phyloP scores from a whole-genome alignment of 1,284 basidiomycete genomes.

The Phylloporus sp. region DNA sequence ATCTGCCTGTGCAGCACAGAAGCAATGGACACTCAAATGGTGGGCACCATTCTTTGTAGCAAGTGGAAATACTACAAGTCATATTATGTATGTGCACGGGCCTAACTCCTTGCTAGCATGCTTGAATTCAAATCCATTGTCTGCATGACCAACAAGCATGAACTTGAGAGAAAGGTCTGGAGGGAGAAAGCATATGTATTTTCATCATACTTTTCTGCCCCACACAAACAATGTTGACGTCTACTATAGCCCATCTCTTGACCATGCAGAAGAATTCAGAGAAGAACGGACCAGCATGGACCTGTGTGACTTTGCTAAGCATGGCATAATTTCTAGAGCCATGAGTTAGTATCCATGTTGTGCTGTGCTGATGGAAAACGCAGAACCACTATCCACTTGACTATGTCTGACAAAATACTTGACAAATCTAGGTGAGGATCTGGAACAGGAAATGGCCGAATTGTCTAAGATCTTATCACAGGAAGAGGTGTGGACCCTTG shows the following conservation, averaged over 20 bases:
- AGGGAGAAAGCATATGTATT: background rate
- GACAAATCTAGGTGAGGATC: background rate
- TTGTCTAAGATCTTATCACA: background rate
- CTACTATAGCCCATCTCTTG: constrained; percentile 10
- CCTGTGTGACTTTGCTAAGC: constrained; percentile 10
- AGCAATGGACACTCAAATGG: no score
- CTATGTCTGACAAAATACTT: background rate
- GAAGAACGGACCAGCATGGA: background rate
- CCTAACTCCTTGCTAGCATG: no score
- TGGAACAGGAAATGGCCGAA: background rate
- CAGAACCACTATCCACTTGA: constrained; percentile 5
- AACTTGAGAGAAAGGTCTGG: no score
- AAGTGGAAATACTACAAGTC: constrained; percentile 1
- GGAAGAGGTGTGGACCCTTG: background rate
- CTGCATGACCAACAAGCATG: no score
- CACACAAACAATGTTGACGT: background rate
- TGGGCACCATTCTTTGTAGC: no score
- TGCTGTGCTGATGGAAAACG: background rate
- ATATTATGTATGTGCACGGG: no score
- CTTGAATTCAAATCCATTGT: no score
- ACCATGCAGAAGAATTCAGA: constrained; percentile 7
- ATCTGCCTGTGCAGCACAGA: no score
- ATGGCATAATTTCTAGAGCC: background rate
- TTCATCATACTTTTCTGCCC: no score
- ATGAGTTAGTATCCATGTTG: constrained; percentile 18